These are phyloP conservation scores for Fusarium redolens DNA, from an alignment of 2,329 filamentous ascomycete genomes.

Conservation along the genomic window DNA sequence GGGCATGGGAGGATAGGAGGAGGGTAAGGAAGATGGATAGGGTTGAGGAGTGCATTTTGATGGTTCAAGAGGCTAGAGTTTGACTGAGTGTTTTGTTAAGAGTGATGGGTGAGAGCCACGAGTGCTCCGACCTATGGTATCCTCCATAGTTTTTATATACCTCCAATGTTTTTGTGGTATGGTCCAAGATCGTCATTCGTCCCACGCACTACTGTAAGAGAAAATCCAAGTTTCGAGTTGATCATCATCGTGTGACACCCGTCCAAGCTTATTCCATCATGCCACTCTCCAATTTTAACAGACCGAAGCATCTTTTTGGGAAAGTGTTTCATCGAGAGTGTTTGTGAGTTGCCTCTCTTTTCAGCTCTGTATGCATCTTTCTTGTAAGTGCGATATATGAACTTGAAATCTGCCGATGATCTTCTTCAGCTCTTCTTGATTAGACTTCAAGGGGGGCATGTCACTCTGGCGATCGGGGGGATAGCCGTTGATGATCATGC, in stretches of 20 bases:
- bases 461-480: conserved; percentile 11
- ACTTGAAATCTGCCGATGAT: conserved; percentile 9
- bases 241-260: conserved; percentile 12
- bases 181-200: not conserved
- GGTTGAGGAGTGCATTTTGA: conserved; percentile 37
- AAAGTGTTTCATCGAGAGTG: not conserved
- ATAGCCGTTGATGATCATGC: conserved; percentile 15
- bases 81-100: not conserved
- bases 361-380: conserved; percentile 21
- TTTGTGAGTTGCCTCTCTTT: not conserved
- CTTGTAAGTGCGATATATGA: not conserved
- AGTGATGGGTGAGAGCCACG: not conserved
- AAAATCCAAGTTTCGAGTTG: conserved; percentile 20
- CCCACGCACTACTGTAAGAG: not conserved
- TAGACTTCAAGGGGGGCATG: not conserved
- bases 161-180: not conserved
- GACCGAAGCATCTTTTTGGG: not conserved
- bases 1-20: conserved; percentile 23
- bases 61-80: not conserved
- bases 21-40: conserved; percentile 22
- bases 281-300: not conserved
- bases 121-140: not conserved
- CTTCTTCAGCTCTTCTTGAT: conserved; percentile 33
- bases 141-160: conserved; percentile 3
- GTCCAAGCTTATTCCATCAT: not conserved